Base-by-base conservation (phyloP, 768 basidiomycete species). In the Russula foetens region DNA sequence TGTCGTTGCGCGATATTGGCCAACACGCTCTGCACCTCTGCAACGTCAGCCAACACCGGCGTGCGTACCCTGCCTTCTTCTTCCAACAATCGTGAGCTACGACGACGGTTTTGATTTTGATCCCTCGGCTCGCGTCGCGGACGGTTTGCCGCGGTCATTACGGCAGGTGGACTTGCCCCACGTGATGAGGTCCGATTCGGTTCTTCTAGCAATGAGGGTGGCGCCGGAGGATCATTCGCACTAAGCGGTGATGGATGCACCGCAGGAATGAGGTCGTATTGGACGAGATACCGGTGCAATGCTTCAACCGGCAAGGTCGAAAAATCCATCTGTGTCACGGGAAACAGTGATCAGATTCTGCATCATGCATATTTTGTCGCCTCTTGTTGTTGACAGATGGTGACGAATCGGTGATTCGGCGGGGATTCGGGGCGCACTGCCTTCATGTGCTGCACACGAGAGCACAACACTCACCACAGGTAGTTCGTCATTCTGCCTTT, bases 21-120 rank as follows among this genome's bases (percentile, higher is more conserved):
- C 35, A 92, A 72, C 46, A 86, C 78, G 0, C 70, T 75, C 60
- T 90, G 85, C 17, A 90, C 75, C 39, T 90, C 89, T 35, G 76
- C 78, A 14, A 86, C 69, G 69, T 92, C 90, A 11, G 85, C 80
- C 58, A 90, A 70, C 54, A 91, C 81, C 2, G 89, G 86, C 9
- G 81, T 80, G 21, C 84, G 82, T 41, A 70, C 74, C 58, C 73
- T 64, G 45, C 81, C 64, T 39, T 76, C 84, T 60, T 90, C 90
- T 66, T 91, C 89, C 50, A 84, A 71, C 43, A 90, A 67, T 39
- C 90, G 81, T 19, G 88, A 85, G 67, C 88, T 91, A 56, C 89
- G 77, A 31, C 88, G 76, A 35, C 88, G 78, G 59, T 66, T 79
- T 65, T 67, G 75, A 51, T 66, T 79, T 65, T 67, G 75, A 51